Evolutionary conservation across 805 yeast genomes (phyloP).

Genomic region (Candida multigemmis): DNA sequence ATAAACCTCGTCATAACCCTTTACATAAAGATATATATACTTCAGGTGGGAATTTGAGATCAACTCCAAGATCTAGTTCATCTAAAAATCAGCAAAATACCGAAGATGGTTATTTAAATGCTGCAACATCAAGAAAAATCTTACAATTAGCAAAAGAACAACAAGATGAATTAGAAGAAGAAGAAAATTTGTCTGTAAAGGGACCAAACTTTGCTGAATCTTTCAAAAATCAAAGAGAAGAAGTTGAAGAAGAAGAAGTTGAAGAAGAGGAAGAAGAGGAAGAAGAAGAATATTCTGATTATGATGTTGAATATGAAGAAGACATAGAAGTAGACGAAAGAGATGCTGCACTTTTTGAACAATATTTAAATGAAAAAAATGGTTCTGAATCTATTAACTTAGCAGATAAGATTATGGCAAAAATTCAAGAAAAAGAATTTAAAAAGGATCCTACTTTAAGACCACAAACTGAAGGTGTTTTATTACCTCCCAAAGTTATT

Average conservation of each 20-base stretch:
- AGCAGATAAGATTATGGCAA: constrained; percentile 92
- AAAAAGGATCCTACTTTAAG: constrained; percentile 20
- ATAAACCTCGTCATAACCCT: constrained; percentile 72
- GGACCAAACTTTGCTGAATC: constrained; percentile 13
- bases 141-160: constrained; percentile 86
- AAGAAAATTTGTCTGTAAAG: constrained; percentile 25
- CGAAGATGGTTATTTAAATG: constrained; percentile 60
- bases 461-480: constrained; percentile 57
- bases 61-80: constrained; percentile 21
- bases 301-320: constrained; percentile 53
- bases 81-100: constrained; percentile 22
- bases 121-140: constrained; percentile 75
- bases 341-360: constrained; percentile 78
- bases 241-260: constrained; percentile 19
- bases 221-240: constrained; percentile 10
- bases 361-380: constrained; percentile 42
- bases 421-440: constrained; percentile 65
- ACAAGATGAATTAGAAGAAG: constrained; percentile 73
- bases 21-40: constrained; percentile 70
- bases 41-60: constrained; percentile 60
- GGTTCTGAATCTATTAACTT: constrained; percentile 44
- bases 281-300: constrained; percentile 48
- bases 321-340: constrained; percentile 65
- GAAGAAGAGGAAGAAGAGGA: constrained; percentile 33
- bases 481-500: constrained; percentile 92